Evolutionary conservation across 164 flowering plant genomes (phyloP).

Genomic region (Chloranthus sessilifolius): DNA sequence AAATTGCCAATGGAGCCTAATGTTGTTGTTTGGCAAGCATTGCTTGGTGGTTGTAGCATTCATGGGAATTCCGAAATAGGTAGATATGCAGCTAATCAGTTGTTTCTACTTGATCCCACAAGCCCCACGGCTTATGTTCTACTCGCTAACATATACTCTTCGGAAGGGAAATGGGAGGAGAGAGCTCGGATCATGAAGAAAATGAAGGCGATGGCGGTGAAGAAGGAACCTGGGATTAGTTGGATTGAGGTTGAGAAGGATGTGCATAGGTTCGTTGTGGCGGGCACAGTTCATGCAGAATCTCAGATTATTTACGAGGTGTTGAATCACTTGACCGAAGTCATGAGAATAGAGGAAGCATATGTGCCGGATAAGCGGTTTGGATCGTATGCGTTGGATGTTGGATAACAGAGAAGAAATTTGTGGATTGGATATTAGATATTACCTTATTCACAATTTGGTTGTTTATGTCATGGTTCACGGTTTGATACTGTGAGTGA

Average conservation of each 20-base stretch:
- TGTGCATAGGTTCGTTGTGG: slow-evolving; percentile 69
- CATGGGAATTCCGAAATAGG: slow-evolving; percentile 62
- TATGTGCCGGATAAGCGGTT: slow-evolving; percentile 45
- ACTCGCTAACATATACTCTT: slow-evolving; percentile 80
- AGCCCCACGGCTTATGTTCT: slow-evolving; percentile 46
- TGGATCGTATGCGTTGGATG: slow-evolving; percentile 16
- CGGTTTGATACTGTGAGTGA: no score
- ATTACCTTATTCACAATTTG: no score
- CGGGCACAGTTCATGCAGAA: slow-evolving; percentile 55
- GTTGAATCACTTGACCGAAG: slow-evolving; percentile 33
- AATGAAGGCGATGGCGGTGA: slow-evolving; percentile 69
- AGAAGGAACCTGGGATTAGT: slow-evolving; percentile 73
- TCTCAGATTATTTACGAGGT: slow-evolving; percentile 36
- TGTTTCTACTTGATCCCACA: slow-evolving; percentile 39
- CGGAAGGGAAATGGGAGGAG: slow-evolving; percentile 59
- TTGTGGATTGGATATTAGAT: no score
- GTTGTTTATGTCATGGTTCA: no score
- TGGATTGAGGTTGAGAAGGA: slow-evolving; percentile 76
- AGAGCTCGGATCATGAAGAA: slow-evolving; percentile 54
- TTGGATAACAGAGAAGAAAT: no score
- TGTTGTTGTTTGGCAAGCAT: slow-evolving; percentile 67
- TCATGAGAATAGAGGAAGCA: slow-evolving; percentile 67
- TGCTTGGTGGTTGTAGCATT: slow-evolving; percentile 80
- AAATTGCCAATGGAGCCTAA: slow-evolving; percentile 45
- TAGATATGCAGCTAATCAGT: slow-evolving; percentile 61